Conservation (phyloP, 305 asterid genomes). For the Rubia tinctorum region DNA sequence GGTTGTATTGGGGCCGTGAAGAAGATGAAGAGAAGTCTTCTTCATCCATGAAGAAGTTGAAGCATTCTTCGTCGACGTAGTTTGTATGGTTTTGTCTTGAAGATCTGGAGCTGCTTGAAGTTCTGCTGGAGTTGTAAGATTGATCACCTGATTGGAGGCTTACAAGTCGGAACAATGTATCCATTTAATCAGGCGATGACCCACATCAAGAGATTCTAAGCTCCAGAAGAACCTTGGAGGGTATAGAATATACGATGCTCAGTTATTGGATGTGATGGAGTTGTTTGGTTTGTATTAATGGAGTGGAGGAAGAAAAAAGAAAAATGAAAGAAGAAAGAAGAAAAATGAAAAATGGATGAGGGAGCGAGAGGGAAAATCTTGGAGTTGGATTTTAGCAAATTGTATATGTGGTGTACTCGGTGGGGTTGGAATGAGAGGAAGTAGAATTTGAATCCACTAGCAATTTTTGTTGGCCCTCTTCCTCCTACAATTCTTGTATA, state of each 20-base stretch:
- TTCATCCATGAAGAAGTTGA: slow-evolving; percentile 97
- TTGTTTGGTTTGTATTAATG: slow-evolving; percentile 32
- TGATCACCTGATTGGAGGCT: slow-evolving; percentile 77
- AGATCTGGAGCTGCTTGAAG: slow-evolving; percentile 80
- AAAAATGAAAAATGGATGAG: slow-evolving; percentile 9
- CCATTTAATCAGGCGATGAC: slow-evolving; percentile 60
- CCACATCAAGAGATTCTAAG: slow-evolving; percentile 22
- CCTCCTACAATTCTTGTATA: slow-evolving; percentile 21
- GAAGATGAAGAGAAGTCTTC: slow-evolving; percentile 89
- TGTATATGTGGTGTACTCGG: neutral
- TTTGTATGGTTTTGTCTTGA: slow-evolving; percentile 37
- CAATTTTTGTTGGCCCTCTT: slow-evolving; percentile 2
- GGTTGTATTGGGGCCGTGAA: slow-evolving; percentile 37
- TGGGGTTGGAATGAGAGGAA: slow-evolving; percentile 7
- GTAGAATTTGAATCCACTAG: slow-evolving; percentile 17
- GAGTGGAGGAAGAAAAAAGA: slow-evolving; percentile 11
- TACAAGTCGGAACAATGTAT: slow-evolving; percentile 89
- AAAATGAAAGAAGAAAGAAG: slow-evolving; percentile 10
- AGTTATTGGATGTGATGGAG: neutral
- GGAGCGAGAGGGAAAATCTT: slow-evolving; percentile 37
- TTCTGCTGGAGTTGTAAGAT: slow-evolving; percentile 70
- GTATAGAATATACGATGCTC: neutral
- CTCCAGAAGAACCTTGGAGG: neutral
- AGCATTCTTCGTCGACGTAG: slow-evolving; percentile 66
- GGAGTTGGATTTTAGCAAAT: slow-evolving; percentile 39